Base-by-base conservation (phyloP, 148 eudicot genomes). In the Bassia scoparia region DNA sequence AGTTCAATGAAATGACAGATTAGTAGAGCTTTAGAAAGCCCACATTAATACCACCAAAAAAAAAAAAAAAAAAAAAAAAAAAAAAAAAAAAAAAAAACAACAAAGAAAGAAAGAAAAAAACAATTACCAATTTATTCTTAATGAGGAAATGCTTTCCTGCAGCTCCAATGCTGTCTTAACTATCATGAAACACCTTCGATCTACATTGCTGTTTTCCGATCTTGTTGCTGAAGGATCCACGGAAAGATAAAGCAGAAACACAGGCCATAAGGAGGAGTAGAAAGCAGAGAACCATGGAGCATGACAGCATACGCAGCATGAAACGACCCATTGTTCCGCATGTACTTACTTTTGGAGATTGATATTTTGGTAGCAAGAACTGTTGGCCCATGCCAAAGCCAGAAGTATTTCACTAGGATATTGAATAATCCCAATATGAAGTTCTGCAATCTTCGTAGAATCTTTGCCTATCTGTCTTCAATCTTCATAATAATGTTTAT, bases 61-160 rank as follows among this genome's bases (percentile, higher is more conserved):
- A n/a, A n/a, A n/a, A n/a, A n/a, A n/a, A n/a, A n/a, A n/a, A n/a
- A n/a, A n/a, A n/a, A n/a, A n/a, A n/a, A n/a, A n/a, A n/a, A n/a
- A n/a, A n/a, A n/a, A n/a, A n/a, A n/a, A n/a, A n/a, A n/a, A n/a
- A n/a, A n/a, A n/a, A n/a, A n/a, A n/a, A n/a, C n/a, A n/a, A n/a
- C n/a, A n/a, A n/a, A n/a, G n/a, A n/a, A n/a, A n/a, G n/a, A n/a
- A n/a, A n/a, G n/a, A n/a, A n/a, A n/a, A n/a, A n/a, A n/a, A n/a
- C n/a, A n/a, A n/a, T n/a, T n/a, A n/a, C n/a, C n/a, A n/a, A n/a
- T n/a, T n/a, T n/a, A n/a, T n/a, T n/a, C n/a, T n/a, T n/a, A n/a
- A n/a, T n/a, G n/a, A n/a, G 89, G 83, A 66, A 90, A 59, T 70
- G 92, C 96, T 83, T 90, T 71, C 90, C 86, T 4, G 88, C 92